Evolutionary conservation across 129 eudicot species (phyloP).

Genomic region (Chrysanthemum makinoi): DNA sequence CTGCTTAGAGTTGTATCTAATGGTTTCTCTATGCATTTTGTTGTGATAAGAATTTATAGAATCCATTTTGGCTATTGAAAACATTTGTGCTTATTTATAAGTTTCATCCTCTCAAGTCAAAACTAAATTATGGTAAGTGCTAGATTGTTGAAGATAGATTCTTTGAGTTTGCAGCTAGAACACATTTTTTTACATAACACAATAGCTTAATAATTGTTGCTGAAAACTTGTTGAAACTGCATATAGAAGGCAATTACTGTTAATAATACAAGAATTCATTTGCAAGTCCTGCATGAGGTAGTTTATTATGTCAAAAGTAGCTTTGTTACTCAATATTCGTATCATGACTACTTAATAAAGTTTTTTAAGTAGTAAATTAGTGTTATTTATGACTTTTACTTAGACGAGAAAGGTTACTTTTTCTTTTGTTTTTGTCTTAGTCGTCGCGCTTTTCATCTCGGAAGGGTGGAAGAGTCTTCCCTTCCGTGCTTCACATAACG

Average conservation of each 20-base stretch:
- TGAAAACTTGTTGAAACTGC: background rate
- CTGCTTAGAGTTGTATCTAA: background rate
- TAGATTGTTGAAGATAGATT: background rate
- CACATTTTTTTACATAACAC: background rate
- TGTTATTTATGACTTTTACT: background rate
- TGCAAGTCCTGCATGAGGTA: background rate
- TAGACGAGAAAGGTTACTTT: constrained; percentile 11
- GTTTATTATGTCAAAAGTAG: constrained; percentile 12
- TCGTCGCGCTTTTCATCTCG: background rate
- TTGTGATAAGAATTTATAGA: background rate
- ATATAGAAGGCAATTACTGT: background rate
- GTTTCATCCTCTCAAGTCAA: too few species aligned
- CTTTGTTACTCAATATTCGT: constrained; percentile 18
- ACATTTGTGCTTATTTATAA: background rate
- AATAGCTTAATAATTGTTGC: background rate
- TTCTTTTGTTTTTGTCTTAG: constrained; percentile 3
- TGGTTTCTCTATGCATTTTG: constrained; percentile 2
- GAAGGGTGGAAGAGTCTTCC: too few species aligned
- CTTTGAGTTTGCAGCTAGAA: background rate
- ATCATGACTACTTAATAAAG: constrained; percentile 5
- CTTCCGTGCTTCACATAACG: background rate
- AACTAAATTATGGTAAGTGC: background rate
- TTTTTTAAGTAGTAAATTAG: background rate
- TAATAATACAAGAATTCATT: background rate
- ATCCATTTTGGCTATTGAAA: constrained; percentile 1